These are phyloP conservation scores for Volvariella surrecta DNA, from an alignment of 1,284 basidiomycete species.

Conservation along the genomic window DNA sequence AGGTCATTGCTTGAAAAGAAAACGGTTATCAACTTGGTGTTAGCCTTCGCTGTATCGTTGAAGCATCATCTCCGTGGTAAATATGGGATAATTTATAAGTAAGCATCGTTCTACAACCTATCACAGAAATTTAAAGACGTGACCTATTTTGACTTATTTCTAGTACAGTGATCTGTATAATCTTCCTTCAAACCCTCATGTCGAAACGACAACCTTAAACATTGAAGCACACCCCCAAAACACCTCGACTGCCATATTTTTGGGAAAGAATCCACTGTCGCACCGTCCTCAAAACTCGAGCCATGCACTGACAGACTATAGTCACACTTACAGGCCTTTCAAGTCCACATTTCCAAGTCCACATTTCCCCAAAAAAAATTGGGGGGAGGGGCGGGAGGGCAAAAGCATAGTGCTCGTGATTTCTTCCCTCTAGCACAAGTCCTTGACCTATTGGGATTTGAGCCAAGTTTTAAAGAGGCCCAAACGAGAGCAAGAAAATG, in stretches of 20 bases:
- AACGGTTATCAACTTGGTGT: slow-evolving; percentile 15
- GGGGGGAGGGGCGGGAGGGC: neutral
- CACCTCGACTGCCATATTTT: no score
- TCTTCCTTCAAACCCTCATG: neutral
- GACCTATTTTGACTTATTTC: neutral
- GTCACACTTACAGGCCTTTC: neutral
- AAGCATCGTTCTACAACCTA: neutral
- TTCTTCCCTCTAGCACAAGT: neutral
- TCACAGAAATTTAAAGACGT: neutral
- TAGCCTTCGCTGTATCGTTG: slow-evolving; percentile 15
- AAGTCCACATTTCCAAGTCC: neutral
- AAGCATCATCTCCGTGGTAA: slow-evolving; percentile 18
- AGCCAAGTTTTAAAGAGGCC: neutral
- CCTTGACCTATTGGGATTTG: neutral
- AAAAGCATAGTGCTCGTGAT: neutral
- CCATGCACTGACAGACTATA: no score
- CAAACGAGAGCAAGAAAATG: neutral
- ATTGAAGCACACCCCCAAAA: no score
- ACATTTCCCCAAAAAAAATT: neutral
- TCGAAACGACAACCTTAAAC: neutral
- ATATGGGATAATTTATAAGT: slow-evolving; percentile 6
- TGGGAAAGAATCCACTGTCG: no score
- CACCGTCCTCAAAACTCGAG: no score
- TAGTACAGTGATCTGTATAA: neutral
- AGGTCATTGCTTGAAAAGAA: slow-evolving; percentile 4